Evolutionary conservation across 257 asterid genomes (phyloP), one percentile per base, ranked within the genome.

Genomic region (Plantago major): DNA sequence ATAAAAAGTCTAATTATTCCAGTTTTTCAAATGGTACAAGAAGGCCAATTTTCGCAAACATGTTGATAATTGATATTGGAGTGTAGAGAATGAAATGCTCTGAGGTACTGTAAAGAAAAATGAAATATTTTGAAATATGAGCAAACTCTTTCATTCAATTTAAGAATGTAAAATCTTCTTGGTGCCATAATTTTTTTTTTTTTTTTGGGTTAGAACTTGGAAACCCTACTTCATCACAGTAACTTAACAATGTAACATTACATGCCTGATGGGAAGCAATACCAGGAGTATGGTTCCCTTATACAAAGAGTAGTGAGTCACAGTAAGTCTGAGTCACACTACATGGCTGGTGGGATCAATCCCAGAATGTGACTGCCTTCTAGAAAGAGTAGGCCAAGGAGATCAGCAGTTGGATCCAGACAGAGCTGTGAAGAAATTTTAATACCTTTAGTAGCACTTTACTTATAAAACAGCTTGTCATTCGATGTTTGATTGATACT

Each of bases 51-150:
- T 2, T 47, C 6, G 17, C 14, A 5, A 7, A n/a, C 17, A 16
- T 47, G 19, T 47, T 47, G 53, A 47, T 47, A 16, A 47, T 47
- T 47, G 53, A 14, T 11, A 9, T 9, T 47, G 19, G 80, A 92
- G 97, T 92, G 98, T 77, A 81, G 22, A 47, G 16, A 47, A 46
- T 12, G 53, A 47, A 47, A 30, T 30, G 3, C 3, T 30, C 37
- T 30, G 37, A 30, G 37, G 37, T 30, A 47, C 9, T 17, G 22
- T 47, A 12, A 47, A 47, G 14, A 17, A 47, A 47, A 47, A 4
- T 47, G 9, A n/a, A 2, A 30, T 30, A 3, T 30, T 30, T 5
- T 5, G 37, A 30, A 30, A 30, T 30, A 30, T 2, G 37, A 2
- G 37, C 37, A 30, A 30, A 2, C 37, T 30, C 5, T 2, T 30